Evolutionary conservation across 257 asterid genomes (phyloP).

Genomic region (Scutellaria galericulata): DNA sequence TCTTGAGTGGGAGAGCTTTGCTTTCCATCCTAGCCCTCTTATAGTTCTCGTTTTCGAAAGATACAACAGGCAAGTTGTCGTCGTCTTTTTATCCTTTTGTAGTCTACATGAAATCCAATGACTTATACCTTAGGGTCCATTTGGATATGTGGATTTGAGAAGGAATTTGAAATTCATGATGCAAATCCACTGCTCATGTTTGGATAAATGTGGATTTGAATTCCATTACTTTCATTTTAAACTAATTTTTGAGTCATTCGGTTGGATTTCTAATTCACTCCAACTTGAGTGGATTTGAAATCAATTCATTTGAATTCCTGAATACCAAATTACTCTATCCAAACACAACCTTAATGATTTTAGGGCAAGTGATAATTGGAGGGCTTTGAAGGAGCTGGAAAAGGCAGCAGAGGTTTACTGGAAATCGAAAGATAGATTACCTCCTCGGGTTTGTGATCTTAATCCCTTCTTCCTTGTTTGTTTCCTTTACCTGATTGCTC

Average conservation of each 20-base stretch:
- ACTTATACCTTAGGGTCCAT: no score
- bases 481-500: not conserved
- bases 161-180: no score
- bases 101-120: not conserved
- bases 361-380: conserved; percentile 98
- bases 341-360: not conserved
- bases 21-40: conserved; percentile 95
- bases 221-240: no score
- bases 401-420: conserved; percentile 89
- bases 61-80: conserved; percentile 67
- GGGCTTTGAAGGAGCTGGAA: conserved; percentile 84
- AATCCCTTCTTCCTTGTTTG: conserved; percentile 7
- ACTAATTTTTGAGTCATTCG: no score
- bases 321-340: no score
- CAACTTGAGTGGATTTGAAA: no score
- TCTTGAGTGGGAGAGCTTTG: conserved; percentile 98
- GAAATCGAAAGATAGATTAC: conserved; percentile 86
- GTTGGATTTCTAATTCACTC: no score
- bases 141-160: no score
- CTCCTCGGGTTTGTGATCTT: conserved; percentile 39
- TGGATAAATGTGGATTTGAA: no score
- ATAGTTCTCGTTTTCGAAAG: conserved; percentile 85
- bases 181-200: no score
- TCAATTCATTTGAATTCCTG: no score
- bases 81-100: no score